Conservation (phyloP, 352 stramenopile species). For the Pythium dissotocum region DNA sequence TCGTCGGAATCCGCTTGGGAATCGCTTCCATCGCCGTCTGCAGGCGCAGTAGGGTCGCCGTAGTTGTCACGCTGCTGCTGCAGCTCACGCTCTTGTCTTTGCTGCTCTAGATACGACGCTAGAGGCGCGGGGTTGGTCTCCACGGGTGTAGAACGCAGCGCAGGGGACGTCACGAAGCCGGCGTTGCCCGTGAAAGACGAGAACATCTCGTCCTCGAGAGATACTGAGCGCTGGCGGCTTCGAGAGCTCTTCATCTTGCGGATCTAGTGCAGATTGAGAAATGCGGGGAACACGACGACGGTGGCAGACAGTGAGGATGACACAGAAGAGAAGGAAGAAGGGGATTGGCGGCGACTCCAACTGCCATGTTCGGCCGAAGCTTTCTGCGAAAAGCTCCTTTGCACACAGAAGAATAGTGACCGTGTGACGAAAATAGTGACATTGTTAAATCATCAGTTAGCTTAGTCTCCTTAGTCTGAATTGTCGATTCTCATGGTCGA, state of each 20-base stretch:
- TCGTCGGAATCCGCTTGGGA: slow-evolving; percentile 12
- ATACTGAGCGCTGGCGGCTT: slow-evolving; percentile 12
- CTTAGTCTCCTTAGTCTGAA: background rate
- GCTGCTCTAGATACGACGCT: slow-evolving; percentile 6
- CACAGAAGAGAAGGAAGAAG: background rate
- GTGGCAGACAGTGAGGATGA: background rate
- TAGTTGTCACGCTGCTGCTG: slow-evolving; percentile 19
- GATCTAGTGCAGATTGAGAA: background rate
- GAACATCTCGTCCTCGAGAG: slow-evolving; percentile 24
- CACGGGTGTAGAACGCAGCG: background rate
- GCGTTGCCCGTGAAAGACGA: slow-evolving; percentile 16
- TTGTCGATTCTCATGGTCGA: no score
- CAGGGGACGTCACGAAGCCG: slow-evolving; percentile 16
- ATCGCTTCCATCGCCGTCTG: slow-evolving; percentile 26
- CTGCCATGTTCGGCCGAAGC: background rate
- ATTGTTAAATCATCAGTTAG: background rate
- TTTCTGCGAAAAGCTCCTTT: background rate
- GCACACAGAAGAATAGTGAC: background rate
- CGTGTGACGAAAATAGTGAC: background rate
- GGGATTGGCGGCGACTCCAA: background rate
- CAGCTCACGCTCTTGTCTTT: background rate
- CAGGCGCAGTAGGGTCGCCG: slow-evolving; percentile 5
- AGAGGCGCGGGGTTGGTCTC: slow-evolving; percentile 14
- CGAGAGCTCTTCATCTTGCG: slow-evolving; percentile 12
- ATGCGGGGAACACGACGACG: background rate